Evolutionary conservation across 2,329 filamentous ascomycete genomes (phyloP).

Genomic region (Paraphaeosphaeria sporulosa): DNA sequence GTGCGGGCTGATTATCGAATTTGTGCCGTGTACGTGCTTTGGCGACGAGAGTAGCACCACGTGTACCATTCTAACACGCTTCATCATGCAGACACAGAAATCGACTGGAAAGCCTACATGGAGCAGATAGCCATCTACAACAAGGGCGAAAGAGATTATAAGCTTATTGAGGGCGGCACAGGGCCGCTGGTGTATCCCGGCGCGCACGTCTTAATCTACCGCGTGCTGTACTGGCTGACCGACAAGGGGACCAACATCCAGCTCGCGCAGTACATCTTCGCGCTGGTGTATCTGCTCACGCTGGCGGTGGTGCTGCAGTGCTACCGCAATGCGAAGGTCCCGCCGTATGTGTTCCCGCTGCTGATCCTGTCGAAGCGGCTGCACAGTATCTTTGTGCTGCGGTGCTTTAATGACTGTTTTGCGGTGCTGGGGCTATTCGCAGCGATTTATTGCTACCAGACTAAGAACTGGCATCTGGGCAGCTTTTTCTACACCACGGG

Average conservation of each 20-base stretch:
- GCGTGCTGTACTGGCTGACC: conserved; percentile 78
- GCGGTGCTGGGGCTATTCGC: conserved; percentile 84
- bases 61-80: conserved; percentile 6
- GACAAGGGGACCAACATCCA: conserved; percentile 77
- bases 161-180: conserved; percentile 82
- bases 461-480: conserved; percentile 74
- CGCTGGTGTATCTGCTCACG: conserved; percentile 76
- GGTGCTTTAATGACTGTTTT: conserved; percentile 96
- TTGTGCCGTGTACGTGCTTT: conserved; percentile 75
- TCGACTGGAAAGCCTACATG: conserved; percentile 98
- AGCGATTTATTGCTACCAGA: conserved; percentile 81
- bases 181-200: conserved; percentile 96
- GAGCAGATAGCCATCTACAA: conserved; percentile 83
- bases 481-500: conserved; percentile 78
- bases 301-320: conserved; percentile 81
- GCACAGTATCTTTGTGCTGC: conserved; percentile 90
- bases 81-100: conserved; percentile 81
- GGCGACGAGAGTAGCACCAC: conserved; percentile 59
- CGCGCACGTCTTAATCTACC: conserved; percentile 91
- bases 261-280: conserved; percentile 85
- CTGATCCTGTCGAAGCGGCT: conserved; percentile 89
- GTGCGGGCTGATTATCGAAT: conserved; percentile 78
- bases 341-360: conserved; percentile 86
- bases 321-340: conserved; percentile 78
- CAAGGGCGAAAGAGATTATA: conserved; percentile 87